Evolutionary conservation across 2,329 filamentous ascomycete species (phyloP).

Genomic region (Parafenestella ontariensis): DNA sequence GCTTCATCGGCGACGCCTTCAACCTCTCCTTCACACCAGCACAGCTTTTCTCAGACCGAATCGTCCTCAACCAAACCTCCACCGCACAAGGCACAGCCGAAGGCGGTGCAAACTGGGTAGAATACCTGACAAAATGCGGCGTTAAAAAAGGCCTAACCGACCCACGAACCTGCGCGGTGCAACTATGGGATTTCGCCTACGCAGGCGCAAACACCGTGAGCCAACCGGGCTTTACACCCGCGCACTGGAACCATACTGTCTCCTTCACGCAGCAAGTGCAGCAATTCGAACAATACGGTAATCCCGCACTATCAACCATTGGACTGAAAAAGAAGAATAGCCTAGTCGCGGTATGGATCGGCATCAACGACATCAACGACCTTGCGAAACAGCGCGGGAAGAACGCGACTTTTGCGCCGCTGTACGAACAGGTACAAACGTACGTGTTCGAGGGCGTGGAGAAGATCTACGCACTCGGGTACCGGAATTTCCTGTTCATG

Average conservation of each 20-base stretch:
- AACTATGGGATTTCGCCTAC: constrained; percentile 66
- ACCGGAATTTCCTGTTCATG: constrained; percentile 57
- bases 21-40: constrained; percentile 55
- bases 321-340: constrained; percentile 46
- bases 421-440: constrained; percentile 54
- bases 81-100: constrained; percentile 51
- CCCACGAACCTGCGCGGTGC: constrained; percentile 54
- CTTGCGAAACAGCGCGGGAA: constrained; percentile 48
- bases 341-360: constrained; percentile 63
- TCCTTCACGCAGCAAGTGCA: constrained; percentile 59
- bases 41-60: constrained; percentile 56
- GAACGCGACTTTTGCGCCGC: constrained; percentile 52
- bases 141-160: constrained; percentile 52
- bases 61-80: constrained; percentile 61
- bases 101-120: constrained; percentile 63
- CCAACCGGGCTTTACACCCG: constrained; percentile 49
- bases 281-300: constrained; percentile 57
- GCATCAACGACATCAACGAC: constrained; percentile 64
- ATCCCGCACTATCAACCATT: constrained; percentile 47
- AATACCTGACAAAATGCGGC: constrained; percentile 62
- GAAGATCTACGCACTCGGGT: constrained; percentile 53
- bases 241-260: constrained; percentile 61
- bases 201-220: constrained; percentile 59
- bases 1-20: constrained; percentile 63
- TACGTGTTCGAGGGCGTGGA: constrained; percentile 53